Evolutionary conservation across 148 eudicot genomes (phyloP).

Genomic region (Fagopyrum esculentum): DNA sequence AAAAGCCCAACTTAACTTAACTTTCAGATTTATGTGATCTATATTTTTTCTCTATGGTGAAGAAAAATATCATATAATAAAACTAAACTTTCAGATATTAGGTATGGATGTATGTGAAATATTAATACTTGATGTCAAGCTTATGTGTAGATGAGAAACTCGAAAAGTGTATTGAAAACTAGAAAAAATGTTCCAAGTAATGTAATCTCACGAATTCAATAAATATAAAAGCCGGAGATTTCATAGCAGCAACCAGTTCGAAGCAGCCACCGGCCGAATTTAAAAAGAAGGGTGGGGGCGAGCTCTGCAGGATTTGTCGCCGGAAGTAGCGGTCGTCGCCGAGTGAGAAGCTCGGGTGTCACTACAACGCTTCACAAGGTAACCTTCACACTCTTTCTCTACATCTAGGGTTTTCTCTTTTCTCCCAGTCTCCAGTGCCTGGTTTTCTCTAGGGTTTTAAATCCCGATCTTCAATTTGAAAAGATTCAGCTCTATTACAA

Average conservation of each 20-base stretch:
- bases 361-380: not conserved
- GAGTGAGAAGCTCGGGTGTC: not conserved
- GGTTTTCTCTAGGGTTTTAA: not conserved
- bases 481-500: not conserved
- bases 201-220: not conserved
- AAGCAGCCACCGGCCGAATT: conserved; percentile 1
- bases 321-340: not conserved
- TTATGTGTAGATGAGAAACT: too few relatives aligned
- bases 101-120: too few relatives aligned
- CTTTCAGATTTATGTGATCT: too few relatives aligned
- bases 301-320: not conserved
- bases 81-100: too few relatives aligned
- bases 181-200: too few relatives aligned
- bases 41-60: too few relatives aligned
- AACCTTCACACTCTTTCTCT: not conserved
- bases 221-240: not conserved
- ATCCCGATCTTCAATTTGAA: not conserved
- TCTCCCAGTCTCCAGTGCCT: not conserved
- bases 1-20: too few relatives aligned
- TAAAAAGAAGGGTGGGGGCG: conserved; percentile 5
- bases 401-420: not conserved
- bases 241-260: not conserved
- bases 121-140: too few relatives aligned
- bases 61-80: too few relatives aligned
- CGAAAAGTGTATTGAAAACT: too few relatives aligned